Evolutionary conservation across 2,329 filamentous ascomycete genomes (phyloP).

Genomic region (Ilyonectria sp.): DNA sequence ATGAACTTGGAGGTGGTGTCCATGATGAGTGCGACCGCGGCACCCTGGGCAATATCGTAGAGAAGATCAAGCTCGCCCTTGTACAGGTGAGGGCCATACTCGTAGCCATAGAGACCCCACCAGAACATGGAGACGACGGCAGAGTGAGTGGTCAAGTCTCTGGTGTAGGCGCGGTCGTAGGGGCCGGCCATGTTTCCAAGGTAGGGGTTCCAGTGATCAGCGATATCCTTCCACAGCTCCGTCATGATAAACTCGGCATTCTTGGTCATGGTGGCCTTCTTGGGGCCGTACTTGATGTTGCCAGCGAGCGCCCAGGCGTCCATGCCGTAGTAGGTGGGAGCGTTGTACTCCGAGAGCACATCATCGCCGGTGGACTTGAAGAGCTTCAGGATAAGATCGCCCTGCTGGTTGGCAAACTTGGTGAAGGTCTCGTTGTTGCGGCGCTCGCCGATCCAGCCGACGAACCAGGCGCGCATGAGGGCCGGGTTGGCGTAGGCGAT

Average conservation of each 20-base stretch:
- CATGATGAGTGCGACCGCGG: conserved; percentile 57
- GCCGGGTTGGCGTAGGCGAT: conserved; percentile 59
- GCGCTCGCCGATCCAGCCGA: conserved; percentile 59
- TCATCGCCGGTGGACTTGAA: conserved; percentile 51
- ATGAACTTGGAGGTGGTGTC: conserved; percentile 51
- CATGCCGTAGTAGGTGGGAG: conserved; percentile 59
- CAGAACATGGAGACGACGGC: conserved; percentile 58
- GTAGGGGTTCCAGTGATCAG: conserved; percentile 41
- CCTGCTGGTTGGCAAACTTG: conserved; percentile 55
- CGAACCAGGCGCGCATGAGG: conserved; percentile 57
- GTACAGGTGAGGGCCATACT: conserved; percentile 55
- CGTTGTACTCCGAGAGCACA: conserved; percentile 57
- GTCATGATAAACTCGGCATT: conserved; percentile 32
- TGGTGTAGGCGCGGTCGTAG: conserved; percentile 43
- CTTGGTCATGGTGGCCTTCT: conserved; percentile 27
- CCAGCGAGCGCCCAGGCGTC: conserved; percentile 58
- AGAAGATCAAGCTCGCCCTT: conserved; percentile 58
- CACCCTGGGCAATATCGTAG: conserved; percentile 58
- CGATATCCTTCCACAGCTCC: conserved; percentile 41
- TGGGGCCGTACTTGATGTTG: conserved; percentile 54
- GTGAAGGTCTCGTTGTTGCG: conserved; percentile 54
- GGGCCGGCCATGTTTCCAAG: conserved; percentile 43
- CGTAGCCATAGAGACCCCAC: conserved; percentile 60
- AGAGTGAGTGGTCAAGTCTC: conserved; percentile 52
- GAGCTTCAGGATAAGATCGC: conserved; percentile 47